Conservation (phyloP, 2,329 filamentous ascomycete genomes). For the Helotiales sp. region DNA sequence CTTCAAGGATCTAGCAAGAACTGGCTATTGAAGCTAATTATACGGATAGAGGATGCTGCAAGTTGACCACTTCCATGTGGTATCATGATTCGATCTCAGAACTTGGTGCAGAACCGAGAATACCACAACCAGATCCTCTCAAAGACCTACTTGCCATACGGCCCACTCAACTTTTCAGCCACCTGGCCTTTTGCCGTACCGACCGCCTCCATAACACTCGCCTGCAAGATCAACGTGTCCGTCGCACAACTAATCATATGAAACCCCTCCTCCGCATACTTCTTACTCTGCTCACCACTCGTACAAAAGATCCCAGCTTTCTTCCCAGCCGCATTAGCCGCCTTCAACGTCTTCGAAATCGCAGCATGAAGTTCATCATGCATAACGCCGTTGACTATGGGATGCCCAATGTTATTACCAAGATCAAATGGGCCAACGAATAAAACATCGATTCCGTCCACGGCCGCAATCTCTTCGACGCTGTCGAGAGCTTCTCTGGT, state of each 20-base stretch:
- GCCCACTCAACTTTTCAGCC: conserved; percentile 27
- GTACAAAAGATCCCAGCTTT: conserved; percentile 63
- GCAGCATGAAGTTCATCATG: conserved; percentile 58
- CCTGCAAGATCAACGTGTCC: conserved; percentile 53
- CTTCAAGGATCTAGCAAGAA: too few relatives aligned
- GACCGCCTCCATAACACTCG: conserved; percentile 46
- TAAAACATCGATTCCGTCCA: conserved; percentile 61
- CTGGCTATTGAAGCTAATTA: too few relatives aligned
- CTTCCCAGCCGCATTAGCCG: conserved; percentile 62
- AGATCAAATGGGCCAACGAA: conserved; percentile 69
- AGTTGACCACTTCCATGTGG: too few relatives aligned
- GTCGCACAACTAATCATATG: conserved; percentile 61
- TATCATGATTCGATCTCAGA: too few relatives aligned
- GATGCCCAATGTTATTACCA: conserved; percentile 60
- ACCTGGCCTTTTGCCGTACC: conserved; percentile 45
- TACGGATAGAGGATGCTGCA: too few relatives aligned
- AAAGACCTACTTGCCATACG: conserved; percentile 29
- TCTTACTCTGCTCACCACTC: conserved; percentile 54
- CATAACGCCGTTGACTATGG: conserved; percentile 61
- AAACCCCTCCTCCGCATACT: conserved; percentile 56
- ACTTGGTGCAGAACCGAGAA: too few relatives aligned
- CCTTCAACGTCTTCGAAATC: conserved; percentile 56
- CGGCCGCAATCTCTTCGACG: conserved; percentile 61
- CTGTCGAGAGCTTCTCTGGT: conserved; percentile 60
- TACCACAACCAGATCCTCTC: too few relatives aligned